Conservation (phyloP, 2,329 filamentous ascomycete genomes). For the Stachybotrys elegans region DNA sequence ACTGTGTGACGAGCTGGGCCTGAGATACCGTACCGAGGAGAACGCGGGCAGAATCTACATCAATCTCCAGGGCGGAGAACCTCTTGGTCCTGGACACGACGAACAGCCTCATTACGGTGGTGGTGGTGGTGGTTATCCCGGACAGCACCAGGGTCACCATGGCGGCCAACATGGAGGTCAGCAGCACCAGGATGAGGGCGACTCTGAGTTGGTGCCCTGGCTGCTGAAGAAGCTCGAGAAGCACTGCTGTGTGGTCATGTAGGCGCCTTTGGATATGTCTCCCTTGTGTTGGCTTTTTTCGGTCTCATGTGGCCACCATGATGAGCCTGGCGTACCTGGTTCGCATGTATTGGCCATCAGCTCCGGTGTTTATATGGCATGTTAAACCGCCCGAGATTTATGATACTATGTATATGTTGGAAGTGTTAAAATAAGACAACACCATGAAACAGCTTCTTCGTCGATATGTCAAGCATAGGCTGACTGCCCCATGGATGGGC, state of each 20-base stretch:
- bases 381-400: no score
- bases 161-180: conserved; percentile 34
- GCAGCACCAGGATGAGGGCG: conserved; percentile 41
- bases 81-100: conserved; percentile 40
- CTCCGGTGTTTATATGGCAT: no score
- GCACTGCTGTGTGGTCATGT: conserved; percentile 74
- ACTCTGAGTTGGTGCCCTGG: conserved; percentile 55
- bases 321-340: no score
- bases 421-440: no score
- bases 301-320: no score
- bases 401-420: no score
- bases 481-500: no score
- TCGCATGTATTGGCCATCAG: no score
- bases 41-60: conserved; percentile 89
- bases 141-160: conserved; percentile 41
- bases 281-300: no score
- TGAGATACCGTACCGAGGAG: conserved; percentile 80
- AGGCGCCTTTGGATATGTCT: no score
- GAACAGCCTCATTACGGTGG: conserved; percentile 24
- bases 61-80: conserved; percentile 71
- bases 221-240: conserved; percentile 62
- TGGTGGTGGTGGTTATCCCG: conserved; percentile 23
- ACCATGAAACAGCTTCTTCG: no score
- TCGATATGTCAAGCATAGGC: no score
- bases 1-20: conserved; percentile 74